phyloP scores from a whole-genome alignment of 2,329 filamentous ascomycete genomes.

The Cladosporium sp. region DNA sequence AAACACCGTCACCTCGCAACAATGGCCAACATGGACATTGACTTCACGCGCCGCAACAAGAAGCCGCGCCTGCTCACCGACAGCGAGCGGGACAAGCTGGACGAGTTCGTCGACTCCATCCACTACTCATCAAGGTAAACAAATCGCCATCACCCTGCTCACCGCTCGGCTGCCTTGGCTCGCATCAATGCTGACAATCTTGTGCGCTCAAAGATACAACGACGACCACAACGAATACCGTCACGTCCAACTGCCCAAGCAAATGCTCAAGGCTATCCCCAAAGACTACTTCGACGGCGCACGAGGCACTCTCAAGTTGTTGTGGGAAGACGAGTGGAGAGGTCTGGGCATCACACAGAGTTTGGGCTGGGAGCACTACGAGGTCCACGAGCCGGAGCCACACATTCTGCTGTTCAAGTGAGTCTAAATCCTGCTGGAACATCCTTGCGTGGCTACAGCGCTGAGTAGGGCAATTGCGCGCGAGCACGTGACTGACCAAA shows the following conservation, averaged over 20 bases:
- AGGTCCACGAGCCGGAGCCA: conserved; percentile 97
- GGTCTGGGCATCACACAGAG: conserved; percentile 98
- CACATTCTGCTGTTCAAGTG: conserved; percentile 99
- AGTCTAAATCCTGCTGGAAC: conserved; percentile 35
- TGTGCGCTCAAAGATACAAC: conserved; percentile 64
- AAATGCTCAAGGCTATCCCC: conserved; percentile 96
- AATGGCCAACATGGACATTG: conserved; percentile 56
- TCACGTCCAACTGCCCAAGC: conserved; percentile 94
- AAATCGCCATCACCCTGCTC: neutral
- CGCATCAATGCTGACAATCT: neutral
- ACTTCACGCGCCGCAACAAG: conserved; percentile 81
- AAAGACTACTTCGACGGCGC: conserved; percentile 86
- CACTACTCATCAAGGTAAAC: conserved; percentile 88
- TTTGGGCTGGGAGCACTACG: conserved; percentile 98
- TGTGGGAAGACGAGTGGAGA: conserved; percentile 99
- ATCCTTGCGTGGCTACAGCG: neutral
- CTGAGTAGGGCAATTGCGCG: neutral
- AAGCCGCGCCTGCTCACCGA: conserved; percentile 76
- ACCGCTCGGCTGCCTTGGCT: neutral
- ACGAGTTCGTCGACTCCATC: conserved; percentile 89
- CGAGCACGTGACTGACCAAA: conserved; percentile 5
- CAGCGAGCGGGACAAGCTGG: conserved; percentile 73
- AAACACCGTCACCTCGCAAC: neutral
- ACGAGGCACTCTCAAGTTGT: conserved; percentile 88
- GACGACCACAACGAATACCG: conserved; percentile 94